Base-by-base conservation (phyloP, 768 basidiomycete species). In the Leucocoprinus sp. region DNA sequence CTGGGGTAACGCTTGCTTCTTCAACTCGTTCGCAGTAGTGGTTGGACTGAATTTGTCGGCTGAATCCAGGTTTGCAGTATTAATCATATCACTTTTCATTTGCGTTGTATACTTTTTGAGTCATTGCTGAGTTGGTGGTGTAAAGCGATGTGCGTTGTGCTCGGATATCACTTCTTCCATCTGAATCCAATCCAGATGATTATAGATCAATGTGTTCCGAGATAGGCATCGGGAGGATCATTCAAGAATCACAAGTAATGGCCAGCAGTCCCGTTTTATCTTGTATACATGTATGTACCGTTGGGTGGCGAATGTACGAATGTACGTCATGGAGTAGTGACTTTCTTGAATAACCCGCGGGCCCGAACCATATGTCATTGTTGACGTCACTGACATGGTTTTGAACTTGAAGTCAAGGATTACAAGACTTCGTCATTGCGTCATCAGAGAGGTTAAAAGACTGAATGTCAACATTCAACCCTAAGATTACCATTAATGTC, bases 331-430 rank as follows among this genome's bases (percentile, higher is more conserved):
- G 28, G 35, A 19, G 22, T n/a, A 11, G n/a, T 11, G 31, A 11
- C 17, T 19, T 2, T 42, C 11, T 22, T 24, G 26, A 31, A 8
- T 15, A 45, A 26, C 37, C 37, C 36, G 17, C 37, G 44, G 44
- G 9, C 9, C 36, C 37, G 27, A 38, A 9, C 19, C 18, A 27
- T 19, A 22, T 14, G 7, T 5, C 19, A n/a, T 14, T 7, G 18
- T 28, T 38, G 37, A 45, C 44, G 44, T 45, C 44, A 45, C 26
- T 28, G 4, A 35, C 26, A 29, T 29, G 11, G 35, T 7, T 36
- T 33, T 15, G 43, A 37, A 9, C 19, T n/a, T 15, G 24, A 17
- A 17, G 4, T 4, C 9, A 4, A 14, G 31, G n/a, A 31, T 29
- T 31, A 21, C 18, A 31, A 29, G 11, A 8, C 15, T 18, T 28